phyloP scores from a whole-genome alignment of 306 rosid genomes.

The Cicer bijugum region DNA sequence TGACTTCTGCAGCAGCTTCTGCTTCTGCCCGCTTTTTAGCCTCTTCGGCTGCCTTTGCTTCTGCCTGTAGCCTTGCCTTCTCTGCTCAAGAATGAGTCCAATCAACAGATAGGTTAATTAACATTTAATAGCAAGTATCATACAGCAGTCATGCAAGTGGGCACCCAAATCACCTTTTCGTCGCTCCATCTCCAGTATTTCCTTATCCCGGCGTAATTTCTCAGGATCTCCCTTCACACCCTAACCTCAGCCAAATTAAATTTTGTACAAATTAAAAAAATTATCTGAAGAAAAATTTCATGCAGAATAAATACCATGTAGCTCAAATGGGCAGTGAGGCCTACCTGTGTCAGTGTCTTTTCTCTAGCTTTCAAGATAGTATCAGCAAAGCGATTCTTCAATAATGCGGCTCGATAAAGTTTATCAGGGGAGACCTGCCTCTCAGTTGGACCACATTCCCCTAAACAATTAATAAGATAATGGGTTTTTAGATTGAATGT shows the following conservation, averaged over 20 bases:
- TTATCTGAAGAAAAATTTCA: slow-evolving; percentile 22
- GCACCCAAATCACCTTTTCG: slow-evolving; percentile 54
- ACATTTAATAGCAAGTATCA: slow-evolving; percentile 10
- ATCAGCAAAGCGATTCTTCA: slow-evolving; percentile 75
- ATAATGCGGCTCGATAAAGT: slow-evolving; percentile 68
- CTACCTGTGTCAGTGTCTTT: slow-evolving; percentile 70
- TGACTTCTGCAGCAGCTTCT: slow-evolving; percentile 74
- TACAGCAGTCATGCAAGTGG: slow-evolving; percentile 9
- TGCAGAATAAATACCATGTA: slow-evolving; percentile 24
- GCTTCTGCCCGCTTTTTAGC: slow-evolving; percentile 69
- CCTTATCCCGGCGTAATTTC: slow-evolving; percentile 68
- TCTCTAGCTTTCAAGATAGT: slow-evolving; percentile 82
- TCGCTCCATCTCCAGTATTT: slow-evolving; percentile 66
- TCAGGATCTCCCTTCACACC: slow-evolving; percentile 77
- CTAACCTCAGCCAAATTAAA: slow-evolving; percentile 55
- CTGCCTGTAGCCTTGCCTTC: slow-evolving; percentile 76
- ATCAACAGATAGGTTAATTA: slow-evolving; percentile 34
- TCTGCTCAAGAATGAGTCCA: slow-evolving; percentile 53
- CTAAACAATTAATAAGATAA: slow-evolving; percentile 49
- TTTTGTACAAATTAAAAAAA: slow-evolving; percentile 23
- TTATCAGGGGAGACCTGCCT: slow-evolving; percentile 67
- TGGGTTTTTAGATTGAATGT: slow-evolving; percentile 34
- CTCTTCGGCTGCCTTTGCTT: slow-evolving; percentile 82
- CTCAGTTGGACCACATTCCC: slow-evolving; percentile 60
- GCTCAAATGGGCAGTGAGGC: slow-evolving; percentile 38